Evolutionary conservation across 2,329 filamentous ascomycete genomes (phyloP), one percentile per base, ranked within the genome.

Genomic region (Colletotrichum ledebouriae): DNA sequence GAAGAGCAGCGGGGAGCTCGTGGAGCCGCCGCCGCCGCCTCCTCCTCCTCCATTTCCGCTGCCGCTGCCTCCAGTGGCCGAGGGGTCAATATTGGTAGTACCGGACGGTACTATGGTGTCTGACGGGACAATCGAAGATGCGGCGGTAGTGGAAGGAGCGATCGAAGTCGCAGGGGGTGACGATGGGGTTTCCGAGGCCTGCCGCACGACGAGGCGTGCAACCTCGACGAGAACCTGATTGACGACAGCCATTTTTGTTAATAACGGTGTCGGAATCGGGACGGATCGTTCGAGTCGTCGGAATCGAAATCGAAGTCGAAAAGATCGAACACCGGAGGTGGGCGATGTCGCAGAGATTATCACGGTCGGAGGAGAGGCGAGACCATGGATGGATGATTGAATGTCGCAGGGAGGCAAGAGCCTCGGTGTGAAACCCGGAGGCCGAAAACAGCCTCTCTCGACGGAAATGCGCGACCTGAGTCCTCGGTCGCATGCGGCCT

Each of bases 1-100:
- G 83, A 98, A 98, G 6, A 85, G 77, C 20, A 85, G 72, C 5
- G 83, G 83, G 6, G 82, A 84, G 63, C 79, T 84, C 33, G 78
- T 77, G 47, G 78, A 76, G 55, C 73, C 72, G 33, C 72, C 67
- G 41, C 71, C 71, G 9, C 65, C 66, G 3, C 71, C 59, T 15
- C 62, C 67, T 6, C 61, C 22, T 39, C 59, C 46, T 34, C 67
- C 50, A 12, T 61, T 61, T 44, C 44, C 52, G 25, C 52, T 42
- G 47, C 60, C 47, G 34, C 69, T 63, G 42, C 50, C 13, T 6
- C 58, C 42, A 13, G 42, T 60, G 6, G 56, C 15, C 41, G 37
- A 37, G 17, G 55, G 20, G 25, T 59, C 46, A 13, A 22, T 47
- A 9, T 37, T 34, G 12, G 47, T 49, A 7, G 33, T 52, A 25